A percentile compares a stretch with the other conserved stretches of the same genome.
phyloP scores from a whole-genome alignment of 305 asterid genomes.

The Fraxinus dipetala region DNA sequence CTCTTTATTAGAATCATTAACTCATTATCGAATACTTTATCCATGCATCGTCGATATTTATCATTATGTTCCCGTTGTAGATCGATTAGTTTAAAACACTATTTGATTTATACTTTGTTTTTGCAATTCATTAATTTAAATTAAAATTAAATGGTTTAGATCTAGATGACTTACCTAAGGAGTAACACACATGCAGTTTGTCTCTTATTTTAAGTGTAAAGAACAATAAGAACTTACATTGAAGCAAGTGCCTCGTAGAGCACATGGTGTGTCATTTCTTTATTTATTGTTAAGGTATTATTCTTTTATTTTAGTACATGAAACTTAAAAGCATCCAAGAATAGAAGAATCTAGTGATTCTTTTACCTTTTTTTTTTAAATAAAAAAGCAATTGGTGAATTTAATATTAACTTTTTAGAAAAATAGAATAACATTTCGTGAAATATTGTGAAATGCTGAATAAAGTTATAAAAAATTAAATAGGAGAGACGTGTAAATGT shows the following conservation, averaged over 20 bases:
- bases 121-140: background rate
- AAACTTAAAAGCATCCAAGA: constrained; percentile 2
- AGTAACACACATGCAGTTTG: background rate
- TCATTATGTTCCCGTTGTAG: background rate
- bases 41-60: background rate
- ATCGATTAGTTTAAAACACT: background rate
- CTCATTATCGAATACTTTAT: background rate
- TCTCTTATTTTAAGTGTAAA: background rate
- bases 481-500: background rate
- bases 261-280: background rate
- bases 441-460: background rate
- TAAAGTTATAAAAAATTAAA: background rate
- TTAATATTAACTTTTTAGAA: background rate
- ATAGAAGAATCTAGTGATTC: background rate
- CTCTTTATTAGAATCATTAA: background rate
- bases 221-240: background rate
- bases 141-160: background rate
- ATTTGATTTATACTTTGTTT: background rate
- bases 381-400: background rate
- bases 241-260: background rate
- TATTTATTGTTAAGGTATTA: background rate
- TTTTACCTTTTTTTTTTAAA: background rate
- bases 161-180: background rate
- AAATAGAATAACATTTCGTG: background rate
- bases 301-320: background rate